Base-by-base conservation (phyloP, 176 grass and related monocot species). In the Calamus simplicifolius region DNA sequence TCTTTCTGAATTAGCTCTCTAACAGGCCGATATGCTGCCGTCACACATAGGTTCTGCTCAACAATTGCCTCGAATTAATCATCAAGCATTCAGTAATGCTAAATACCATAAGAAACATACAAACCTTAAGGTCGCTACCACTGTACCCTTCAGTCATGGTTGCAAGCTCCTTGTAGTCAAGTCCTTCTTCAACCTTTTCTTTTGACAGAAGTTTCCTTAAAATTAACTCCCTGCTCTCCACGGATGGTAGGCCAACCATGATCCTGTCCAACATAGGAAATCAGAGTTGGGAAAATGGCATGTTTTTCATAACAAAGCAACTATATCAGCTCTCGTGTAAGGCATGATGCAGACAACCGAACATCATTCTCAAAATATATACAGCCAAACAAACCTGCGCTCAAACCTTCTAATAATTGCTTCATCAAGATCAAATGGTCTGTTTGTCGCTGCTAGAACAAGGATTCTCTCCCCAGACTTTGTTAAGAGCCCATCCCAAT, bases 401-500 rank as follows among this genome's bases (percentile, higher is more conserved):
- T 99, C 94, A 52, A 99, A 99, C 60, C 94, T 85, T 54, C 94
- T 76, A 66, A 99, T 86, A 74, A 99, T 99, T 48, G 94, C 94
- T 88, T 99, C 88, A 55, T 99, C 94, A 5, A 99, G 94, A 35
- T 99, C 94, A n/a, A 99, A 99, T 0, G 94, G 94, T 48, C 94
- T 82, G 58, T 99, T 99, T 70, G 94, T 99, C 3, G 94, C 94
- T 0, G 94, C 94, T 51, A 99, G 94, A 73, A 99, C 94, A 19
- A 99, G 88, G 25, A 99, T 85, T 48, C 78, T 87, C 78, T 99
- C 85, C 3, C 70, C 76, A 1, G 79, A 52, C 50, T 99, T 99
- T 10, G 83, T 89, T 53, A 99, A 69, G 49, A 99, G 73, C 16
- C 94, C 94, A 51, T 99, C 94, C 94, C 94, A 99, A 3, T 88